Base-by-base conservation (phyloP, 2,329 filamentous ascomycete genomes). In the Neonectria ditissima region DNA sequence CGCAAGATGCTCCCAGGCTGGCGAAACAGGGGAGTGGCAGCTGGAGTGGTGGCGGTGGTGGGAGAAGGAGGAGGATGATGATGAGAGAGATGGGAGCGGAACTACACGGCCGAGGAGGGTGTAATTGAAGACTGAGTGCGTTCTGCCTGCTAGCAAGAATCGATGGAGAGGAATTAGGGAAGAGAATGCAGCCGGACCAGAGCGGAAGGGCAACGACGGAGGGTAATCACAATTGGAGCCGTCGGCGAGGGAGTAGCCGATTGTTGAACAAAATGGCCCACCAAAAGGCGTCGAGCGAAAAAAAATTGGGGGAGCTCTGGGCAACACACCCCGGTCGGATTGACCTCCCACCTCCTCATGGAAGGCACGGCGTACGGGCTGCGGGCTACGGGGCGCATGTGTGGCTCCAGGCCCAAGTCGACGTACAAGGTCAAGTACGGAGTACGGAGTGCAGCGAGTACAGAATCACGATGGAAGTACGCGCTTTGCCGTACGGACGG, bases 201-300 rank as follows among this genome's bases (percentile, higher is more conserved):
- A 59, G 44, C 43, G 41, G 48, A 34, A 50, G 62, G 58, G 50
- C 60, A 55, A 41, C 37, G n/a, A 41, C 37, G 37, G 60, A 65
- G 58, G 70, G 72, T 74, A 74, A 73, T 72, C 61, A 73, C 73
- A 64, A 70, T 65, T 73, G 67, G 69, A 71, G 54, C 67, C 69
- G 60, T 66, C 70, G 59, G 53, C 68, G 71, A 75, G 68, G 69
- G 71, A 68, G 62, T 58, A 67, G 59, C 73, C 69, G 74, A 77
- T 78, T 78, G 76, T 78, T 78, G 76, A 78, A 78, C 75, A 44
- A 69, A 56, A 16, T 24, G 75, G 68, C 75, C 76, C 76, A 78
- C 76, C 71, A 73, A 68, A 73, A 73, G 73, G 65, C 73, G 69
- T 69, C 71, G 65, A 71, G 64, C 60, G 69, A 72, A 55, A 70